Evolutionary conservation across 352 stramenopile species (phyloP).

Genomic region (Globisporangium apiculatum): DNA sequence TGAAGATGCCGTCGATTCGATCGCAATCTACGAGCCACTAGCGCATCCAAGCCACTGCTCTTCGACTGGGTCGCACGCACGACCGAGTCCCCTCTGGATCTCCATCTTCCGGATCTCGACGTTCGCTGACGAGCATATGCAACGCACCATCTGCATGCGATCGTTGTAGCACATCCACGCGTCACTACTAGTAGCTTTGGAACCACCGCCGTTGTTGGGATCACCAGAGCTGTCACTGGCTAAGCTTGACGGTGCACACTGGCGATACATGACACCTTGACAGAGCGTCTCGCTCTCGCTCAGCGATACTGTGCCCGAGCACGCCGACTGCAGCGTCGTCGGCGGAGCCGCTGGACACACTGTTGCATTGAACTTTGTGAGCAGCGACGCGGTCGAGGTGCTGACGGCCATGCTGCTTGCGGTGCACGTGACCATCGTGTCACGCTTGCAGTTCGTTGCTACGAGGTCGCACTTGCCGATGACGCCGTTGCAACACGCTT

Average conservation of each 20-base stretch:
- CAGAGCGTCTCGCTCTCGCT: slow-evolving; percentile 2
- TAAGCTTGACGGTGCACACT: not conserved
- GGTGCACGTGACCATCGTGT: not conserved
- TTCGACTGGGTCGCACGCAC: slow-evolving; percentile 11
- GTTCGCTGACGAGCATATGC: slow-evolving; percentile 6
- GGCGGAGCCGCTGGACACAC: not conserved
- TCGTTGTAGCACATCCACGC: slow-evolving; percentile 24
- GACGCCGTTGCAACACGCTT: slow-evolving; percentile 29
- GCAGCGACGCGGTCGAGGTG: not conserved
- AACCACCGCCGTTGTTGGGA: not conserved
- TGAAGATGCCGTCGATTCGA: not conserved
- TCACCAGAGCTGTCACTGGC: not conserved
- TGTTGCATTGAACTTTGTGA: slow-evolving; percentile 1
- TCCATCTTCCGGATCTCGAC: slow-evolving; percentile 12
- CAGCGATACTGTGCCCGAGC: not conserved
- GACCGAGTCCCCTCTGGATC: slow-evolving; percentile 13
- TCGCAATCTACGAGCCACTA: not conserved
- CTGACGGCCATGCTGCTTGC: not conserved
- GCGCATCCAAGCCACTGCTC: slow-evolving; percentile 23
- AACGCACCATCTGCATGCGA: slow-evolving; percentile 15
- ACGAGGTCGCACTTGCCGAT: slow-evolving; percentile 20
- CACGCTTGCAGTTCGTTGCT: not conserved
- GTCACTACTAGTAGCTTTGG: not conserved
- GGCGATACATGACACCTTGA: slow-evolving; percentile 12
- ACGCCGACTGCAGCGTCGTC: not conserved